These are phyloP conservation scores for Fraxinus anomala DNA, from an alignment of 257 asterid species.

Conservation along the genomic window DNA sequence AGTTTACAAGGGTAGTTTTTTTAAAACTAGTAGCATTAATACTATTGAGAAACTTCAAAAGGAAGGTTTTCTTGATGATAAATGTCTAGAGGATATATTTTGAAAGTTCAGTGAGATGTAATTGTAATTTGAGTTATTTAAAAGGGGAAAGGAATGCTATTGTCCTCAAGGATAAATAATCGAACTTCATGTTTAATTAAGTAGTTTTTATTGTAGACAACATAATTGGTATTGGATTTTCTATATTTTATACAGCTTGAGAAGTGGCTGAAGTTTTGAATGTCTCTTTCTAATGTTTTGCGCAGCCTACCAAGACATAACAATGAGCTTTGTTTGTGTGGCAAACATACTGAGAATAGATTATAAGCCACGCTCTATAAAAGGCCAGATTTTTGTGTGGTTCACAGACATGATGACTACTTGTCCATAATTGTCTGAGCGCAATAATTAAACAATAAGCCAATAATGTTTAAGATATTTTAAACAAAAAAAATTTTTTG, in stretches of 20 bases:
- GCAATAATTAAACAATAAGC: too few species aligned
- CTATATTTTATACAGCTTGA: background rate
- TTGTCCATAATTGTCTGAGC: background rate
- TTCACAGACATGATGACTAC: background rate
- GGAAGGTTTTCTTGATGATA: background rate
- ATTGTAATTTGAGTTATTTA: background rate
- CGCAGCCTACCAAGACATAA: background rate
- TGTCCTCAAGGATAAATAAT: background rate
- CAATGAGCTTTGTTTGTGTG: background rate
- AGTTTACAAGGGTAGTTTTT: background rate
- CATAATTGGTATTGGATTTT: background rate
- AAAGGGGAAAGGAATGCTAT: background rate
- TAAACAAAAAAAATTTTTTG: too few species aligned
- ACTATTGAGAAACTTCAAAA: background rate
- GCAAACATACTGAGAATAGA: background rate
- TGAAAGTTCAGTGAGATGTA: background rate
- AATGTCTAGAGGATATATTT: background rate
- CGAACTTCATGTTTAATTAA: background rate
- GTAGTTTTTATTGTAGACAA: background rate
- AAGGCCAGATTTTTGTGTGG: background rate
- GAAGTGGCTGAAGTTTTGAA: background rate
- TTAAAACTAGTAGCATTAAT: background rate
- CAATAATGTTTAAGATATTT: background rate
- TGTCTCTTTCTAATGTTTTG: background rate
- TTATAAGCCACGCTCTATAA: background rate